These are phyloP conservation scores for Brachypodium distachyon DNA, from an alignment of 202 grass and related monocot species.

Conservation along the genomic window DNA sequence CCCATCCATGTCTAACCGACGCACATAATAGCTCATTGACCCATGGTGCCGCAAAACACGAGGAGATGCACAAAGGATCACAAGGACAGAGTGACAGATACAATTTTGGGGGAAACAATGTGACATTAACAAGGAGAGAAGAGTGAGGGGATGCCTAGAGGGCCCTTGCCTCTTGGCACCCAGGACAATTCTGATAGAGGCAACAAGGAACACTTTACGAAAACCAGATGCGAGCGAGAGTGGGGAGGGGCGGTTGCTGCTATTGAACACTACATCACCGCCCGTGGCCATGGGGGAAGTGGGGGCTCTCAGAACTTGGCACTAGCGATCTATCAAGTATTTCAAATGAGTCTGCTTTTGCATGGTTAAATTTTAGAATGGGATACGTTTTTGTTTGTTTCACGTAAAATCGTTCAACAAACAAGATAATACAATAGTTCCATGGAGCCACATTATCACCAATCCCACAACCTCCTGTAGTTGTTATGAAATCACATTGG, in stretches of 20 bases:
- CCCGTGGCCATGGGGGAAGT: not conserved
- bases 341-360: not conserved
- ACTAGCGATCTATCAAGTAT: not conserved
- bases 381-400: not conserved
- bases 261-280: not conserved
- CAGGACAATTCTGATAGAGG: too few relatives aligned
- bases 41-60: not conserved
- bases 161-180: not conserved
- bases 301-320: not conserved
- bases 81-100: too few relatives aligned
- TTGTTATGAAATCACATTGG: not conserved
- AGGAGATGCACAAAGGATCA: not conserved
- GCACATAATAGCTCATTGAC: not conserved
- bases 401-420: not conserved
- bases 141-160: not conserved
- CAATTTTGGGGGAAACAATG: not conserved
- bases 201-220: not conserved
- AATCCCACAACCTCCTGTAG: not conserved
- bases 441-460: not conserved
- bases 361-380: not conserved
- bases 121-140: not conserved
- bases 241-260: not conserved
- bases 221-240: not conserved
- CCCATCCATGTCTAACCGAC: not conserved
- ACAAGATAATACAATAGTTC: not conserved